Evolutionary conservation across 2,329 filamentous ascomycete genomes (phyloP).

Genomic region (Hypoxylon sp.): DNA sequence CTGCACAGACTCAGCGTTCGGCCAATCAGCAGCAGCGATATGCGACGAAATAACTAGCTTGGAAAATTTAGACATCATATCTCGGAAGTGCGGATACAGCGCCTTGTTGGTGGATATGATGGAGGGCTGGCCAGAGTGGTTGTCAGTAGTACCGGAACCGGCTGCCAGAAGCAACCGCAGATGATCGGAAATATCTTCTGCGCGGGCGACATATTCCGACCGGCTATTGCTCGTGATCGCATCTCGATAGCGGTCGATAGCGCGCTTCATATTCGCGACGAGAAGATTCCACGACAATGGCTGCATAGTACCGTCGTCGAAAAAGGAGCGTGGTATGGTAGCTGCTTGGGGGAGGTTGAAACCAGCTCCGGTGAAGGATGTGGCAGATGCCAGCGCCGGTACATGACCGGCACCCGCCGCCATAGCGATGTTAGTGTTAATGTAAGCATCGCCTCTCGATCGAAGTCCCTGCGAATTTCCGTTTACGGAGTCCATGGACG

Average conservation of each 20-base stretch:
- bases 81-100: conserved; percentile 93
- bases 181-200: conserved; percentile 99
- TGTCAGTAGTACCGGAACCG: conserved; percentile 96
- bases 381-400: conserved; percentile 65
- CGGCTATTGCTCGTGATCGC: conserved; percentile 84
- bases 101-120: conserved; percentile 99
- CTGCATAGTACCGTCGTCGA: conserved; percentile 83
- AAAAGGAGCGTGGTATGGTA: conserved; percentile 80
- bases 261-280: conserved; percentile 89
- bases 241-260: conserved; percentile 88
- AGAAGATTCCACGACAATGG: conserved; percentile 89
- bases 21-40: conserved; percentile 95
- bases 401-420: conserved; percentile 47
- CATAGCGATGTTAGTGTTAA: conserved; percentile 57
- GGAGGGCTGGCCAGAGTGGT: conserved; percentile 98
- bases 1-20: conserved; percentile 88
- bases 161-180: conserved; percentile 91
- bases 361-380: conserved; percentile 66
- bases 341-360: conserved; percentile 66
- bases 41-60: conserved; percentile 98
- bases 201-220: conserved; percentile 89
- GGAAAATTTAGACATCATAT: conserved; percentile 99
- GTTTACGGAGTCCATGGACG: conserved; percentile 90
- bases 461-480: conserved; percentile 67
- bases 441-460: conserved; percentile 62